Conservation (phyloP, 768 basidiomycete species). For the Leccinum rimulosum region DNA sequence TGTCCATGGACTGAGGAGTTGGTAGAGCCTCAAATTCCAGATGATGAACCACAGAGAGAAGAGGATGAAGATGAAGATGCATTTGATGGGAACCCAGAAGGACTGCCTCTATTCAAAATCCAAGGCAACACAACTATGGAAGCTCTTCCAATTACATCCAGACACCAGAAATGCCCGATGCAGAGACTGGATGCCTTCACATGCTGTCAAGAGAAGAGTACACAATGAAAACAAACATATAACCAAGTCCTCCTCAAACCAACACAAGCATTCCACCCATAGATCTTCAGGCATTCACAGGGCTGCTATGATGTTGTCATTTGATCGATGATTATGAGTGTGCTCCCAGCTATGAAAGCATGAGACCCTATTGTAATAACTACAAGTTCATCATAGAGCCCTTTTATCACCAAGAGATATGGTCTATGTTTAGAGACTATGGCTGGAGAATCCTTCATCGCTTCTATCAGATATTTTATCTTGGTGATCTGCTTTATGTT, state of each 20-base stretch:
- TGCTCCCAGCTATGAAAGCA: slow-evolving; percentile 1
- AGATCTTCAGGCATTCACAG: not conserved
- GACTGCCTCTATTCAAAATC: not conserved
- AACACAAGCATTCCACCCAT: not conserved
- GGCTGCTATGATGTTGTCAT: not conserved
- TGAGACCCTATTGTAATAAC: not conserved
- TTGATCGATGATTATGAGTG: slow-evolving; percentile 1
- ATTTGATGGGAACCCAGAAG: not conserved
- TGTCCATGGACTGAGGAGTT: not conserved
- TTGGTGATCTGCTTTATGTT: not conserved
- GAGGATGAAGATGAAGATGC: too few species aligned
- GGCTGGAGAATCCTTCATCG: not conserved
- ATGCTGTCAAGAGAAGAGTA: not conserved
- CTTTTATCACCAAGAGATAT: not conserved
- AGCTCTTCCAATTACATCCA: not conserved
- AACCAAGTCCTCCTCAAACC: not conserved
- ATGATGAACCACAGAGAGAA: not conserved
- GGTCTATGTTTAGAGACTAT: slow-evolving; percentile 9
- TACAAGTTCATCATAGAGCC: slow-evolving; percentile 2
- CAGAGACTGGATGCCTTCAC: not conserved
- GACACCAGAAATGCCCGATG: not conserved
- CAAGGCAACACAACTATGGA: not conserved
- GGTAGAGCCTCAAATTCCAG: not conserved
- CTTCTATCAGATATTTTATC: slow-evolving; percentile 12
- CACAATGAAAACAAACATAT: not conserved